Conservation (phyloP, 2,329 filamentous ascomycete species). For the Mollisiaceae sp. region DNA sequence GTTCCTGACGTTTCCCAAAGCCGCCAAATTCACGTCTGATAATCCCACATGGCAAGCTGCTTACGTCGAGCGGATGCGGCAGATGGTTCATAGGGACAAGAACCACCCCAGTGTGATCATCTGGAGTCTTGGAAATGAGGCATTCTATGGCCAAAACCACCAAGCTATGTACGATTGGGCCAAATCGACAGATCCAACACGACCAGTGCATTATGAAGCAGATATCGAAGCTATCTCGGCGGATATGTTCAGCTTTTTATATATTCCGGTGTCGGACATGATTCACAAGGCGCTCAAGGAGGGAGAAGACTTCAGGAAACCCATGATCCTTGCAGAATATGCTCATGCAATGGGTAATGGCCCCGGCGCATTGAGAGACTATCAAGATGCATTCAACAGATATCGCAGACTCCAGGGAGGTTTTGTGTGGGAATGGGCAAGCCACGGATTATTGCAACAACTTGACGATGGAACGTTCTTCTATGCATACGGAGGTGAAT, state of each 20-base stretch:
- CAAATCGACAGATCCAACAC: constrained; percentile 54
- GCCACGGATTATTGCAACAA: constrained; percentile 59
- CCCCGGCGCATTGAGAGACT: constrained; percentile 71
- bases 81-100: constrained; percentile 71
- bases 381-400: constrained; percentile 62
- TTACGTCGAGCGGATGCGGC: constrained; percentile 69
- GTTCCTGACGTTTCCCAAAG: constrained; percentile 56
- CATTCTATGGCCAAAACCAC: constrained; percentile 73
- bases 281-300: constrained; percentile 45
- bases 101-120: constrained; percentile 73
- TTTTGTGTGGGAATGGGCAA: constrained; percentile 68
- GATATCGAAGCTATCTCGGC: constrained; percentile 55
- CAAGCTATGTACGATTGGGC: constrained; percentile 67
- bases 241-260: constrained; percentile 64
- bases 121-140: constrained; percentile 77
- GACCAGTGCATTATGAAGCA: constrained; percentile 62
- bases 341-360: constrained; percentile 76
- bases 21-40: constrained; percentile 64
- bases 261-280: constrained; percentile 53
- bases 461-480: constrained; percentile 51
- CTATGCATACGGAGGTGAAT: constrained; percentile 67
- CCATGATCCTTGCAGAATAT: constrained; percentile 64
- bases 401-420: constrained; percentile 45
- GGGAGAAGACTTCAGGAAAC: constrained; percentile 52
- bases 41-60: constrained; percentile 65